A percentile compares a stretch with the other conserved stretches of the same genome.
Evolutionary conservation across 2,329 filamentous ascomycete genomes (phyloP).

Genomic region (Davidsoniella neocaledoniae): DNA sequence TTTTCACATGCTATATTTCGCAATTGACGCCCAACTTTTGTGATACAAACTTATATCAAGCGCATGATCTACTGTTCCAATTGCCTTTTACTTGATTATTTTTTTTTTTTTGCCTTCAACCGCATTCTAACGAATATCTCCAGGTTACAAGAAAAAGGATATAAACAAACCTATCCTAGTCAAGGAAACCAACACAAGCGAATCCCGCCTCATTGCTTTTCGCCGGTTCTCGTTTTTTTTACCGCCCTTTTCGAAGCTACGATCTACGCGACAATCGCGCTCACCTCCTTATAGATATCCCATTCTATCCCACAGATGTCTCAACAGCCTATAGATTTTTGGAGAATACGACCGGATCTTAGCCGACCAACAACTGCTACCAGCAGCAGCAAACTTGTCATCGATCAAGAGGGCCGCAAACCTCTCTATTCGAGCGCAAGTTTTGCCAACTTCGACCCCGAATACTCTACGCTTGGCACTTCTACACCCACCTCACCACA

Average conservation of each 20-base stretch:
- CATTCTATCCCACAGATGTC: constrained; percentile 2
- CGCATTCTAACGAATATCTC: no score
- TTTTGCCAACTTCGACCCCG: constrained; percentile 6
- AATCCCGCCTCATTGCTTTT: not conserved
- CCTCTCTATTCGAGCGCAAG: constrained; percentile 22
- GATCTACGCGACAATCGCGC: no score
- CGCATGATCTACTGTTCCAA: not conserved
- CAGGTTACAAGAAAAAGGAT: no score
- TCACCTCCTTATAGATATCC: no score
- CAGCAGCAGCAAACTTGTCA: constrained; percentile 18
- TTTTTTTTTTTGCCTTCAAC: no score
- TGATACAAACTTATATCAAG: not conserved
- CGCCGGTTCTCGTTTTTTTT: not conserved
- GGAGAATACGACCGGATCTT: constrained; percentile 10
- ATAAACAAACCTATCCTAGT: no score
- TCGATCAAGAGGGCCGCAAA: constrained; percentile 25
- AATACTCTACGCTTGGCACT: constrained; percentile 12
- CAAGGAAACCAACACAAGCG: no score
- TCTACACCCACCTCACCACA: constrained; percentile 11
- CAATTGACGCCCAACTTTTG: not conserved
- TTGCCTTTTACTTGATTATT: no score
- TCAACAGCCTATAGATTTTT: constrained; percentile 10
- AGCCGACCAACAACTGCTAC: constrained; percentile 12
- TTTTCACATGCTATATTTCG: not conserved
- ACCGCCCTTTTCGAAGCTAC: not conserved